Conservation (phyloP, 495 filamentous ascomycete species). For the Penicillium egyptiacum region DNA sequence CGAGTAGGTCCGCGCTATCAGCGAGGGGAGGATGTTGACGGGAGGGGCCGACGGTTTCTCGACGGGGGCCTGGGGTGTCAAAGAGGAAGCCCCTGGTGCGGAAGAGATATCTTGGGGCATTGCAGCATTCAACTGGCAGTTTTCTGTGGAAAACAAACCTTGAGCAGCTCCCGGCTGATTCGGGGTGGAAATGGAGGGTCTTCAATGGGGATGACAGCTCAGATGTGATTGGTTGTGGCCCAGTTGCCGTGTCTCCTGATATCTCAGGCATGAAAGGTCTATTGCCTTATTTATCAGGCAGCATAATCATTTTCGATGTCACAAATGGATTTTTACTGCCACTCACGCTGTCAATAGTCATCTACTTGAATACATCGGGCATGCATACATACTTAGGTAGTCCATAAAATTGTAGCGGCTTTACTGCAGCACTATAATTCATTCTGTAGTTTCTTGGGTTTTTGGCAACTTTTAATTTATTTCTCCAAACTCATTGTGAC, state of each 20-base stretch:
- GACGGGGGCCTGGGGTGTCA: slow-evolving; percentile 25
- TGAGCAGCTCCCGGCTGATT: slow-evolving; percentile 22
- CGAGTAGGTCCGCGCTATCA: slow-evolving; percentile 50
- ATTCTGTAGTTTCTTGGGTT: no score
- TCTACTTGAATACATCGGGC: no score
- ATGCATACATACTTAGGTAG: no score
- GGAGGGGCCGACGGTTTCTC: slow-evolving; percentile 33
- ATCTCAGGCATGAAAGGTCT: neutral
- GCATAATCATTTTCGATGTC: neutral
- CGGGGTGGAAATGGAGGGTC: slow-evolving; percentile 11
- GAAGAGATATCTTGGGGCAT: slow-evolving; percentile 29
- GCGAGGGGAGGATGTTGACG: slow-evolving; percentile 48
- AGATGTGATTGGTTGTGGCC: neutral
- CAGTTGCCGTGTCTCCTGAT: neutral
- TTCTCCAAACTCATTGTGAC: neutral
- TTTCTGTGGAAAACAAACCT: neutral
- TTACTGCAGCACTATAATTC: neutral
- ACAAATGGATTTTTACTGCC: neutral
- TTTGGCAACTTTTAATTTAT: no score
- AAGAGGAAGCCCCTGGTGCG: slow-evolving; percentile 14
- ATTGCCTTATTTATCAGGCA: neutral
- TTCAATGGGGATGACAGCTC: slow-evolving; percentile 3
- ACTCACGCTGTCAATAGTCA: no score
- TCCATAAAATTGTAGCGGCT: neutral
- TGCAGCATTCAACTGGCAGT: neutral